A percentile compares a stretch with the other conserved stretches of the same genome.
These are phyloP conservation scores for Fusarium sarcochroum DNA, from an alignment of 2,329 filamentous ascomycete genomes.

Conservation along the genomic window DNA sequence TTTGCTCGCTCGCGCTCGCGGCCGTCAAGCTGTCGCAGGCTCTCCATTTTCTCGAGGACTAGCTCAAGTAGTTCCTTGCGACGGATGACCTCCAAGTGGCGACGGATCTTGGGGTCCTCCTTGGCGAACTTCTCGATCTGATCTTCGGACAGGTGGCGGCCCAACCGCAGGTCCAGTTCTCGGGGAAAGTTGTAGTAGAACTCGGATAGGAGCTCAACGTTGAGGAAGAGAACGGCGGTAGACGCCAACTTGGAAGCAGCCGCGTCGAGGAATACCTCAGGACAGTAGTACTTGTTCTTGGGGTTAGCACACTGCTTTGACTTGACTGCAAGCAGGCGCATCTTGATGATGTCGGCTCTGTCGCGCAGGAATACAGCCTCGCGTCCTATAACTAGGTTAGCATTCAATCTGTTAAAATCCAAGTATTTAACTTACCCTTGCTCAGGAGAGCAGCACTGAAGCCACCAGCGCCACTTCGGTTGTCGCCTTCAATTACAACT, in stretches of 20 bases:
- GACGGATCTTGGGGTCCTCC: conserved; percentile 90
- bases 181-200: conserved; percentile 99
- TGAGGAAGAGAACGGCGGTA: conserved; percentile 95
- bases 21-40: conserved; percentile 85
- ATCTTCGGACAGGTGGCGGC: conserved; percentile 81
- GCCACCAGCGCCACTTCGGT: conserved; percentile 87
- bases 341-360: conserved; percentile 88
- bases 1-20: conserved; percentile 70
- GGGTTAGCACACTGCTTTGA: conserved; percentile 88
- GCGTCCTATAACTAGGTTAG: conserved; percentile 71
- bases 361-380: conserved; percentile 96
- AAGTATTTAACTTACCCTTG: conserved; percentile 72
- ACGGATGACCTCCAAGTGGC: conserved; percentile 91
- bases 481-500: conserved; percentile 85
- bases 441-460: conserved; percentile 90
- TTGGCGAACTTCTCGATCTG: conserved; percentile 92
- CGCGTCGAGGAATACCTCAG: conserved; percentile 97
- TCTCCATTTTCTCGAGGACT: conserved; percentile 96
- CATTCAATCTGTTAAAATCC: not conserved
- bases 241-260: conserved; percentile 95
- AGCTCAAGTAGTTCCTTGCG: conserved; percentile 94
- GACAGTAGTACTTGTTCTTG: conserved; percentile 96
- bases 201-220: conserved; percentile 95
- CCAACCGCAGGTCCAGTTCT: conserved; percentile 88
- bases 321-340: conserved; percentile 89